Base-by-base conservation (phyloP, 1,139 yeast genomes). In the Zygoascus sp. region DNA sequence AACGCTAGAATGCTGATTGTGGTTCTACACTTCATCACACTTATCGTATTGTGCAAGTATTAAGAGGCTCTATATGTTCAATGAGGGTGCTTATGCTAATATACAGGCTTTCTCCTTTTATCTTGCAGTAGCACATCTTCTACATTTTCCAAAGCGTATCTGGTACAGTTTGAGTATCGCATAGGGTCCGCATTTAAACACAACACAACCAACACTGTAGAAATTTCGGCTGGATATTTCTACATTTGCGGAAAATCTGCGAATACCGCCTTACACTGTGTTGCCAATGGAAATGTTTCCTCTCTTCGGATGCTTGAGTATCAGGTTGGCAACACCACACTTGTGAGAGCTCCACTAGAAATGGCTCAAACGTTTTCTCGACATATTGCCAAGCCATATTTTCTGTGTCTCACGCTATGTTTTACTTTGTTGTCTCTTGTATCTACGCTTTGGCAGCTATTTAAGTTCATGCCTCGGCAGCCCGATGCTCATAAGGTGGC, bases 351-450 rank as follows among this genome's bases (percentile, higher is more conserved):
- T 52, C 61, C 79, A 32, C 58, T 77, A 9, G 51, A 63, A 0
- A 52, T 80, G 15, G 79, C 77, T 1, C 48, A 58, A 5, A 56
- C 63, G 1, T 77, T 79, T 58, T 66, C 73, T 39, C 61, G 64
- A 27, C 62, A 71, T 32, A 69, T 77, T 4, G 69, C 80, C 41
- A 81, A 79, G 57, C 81, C 86, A 5, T 74, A 74, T 51, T 54
- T 81, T 2, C 64, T 83, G 20, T 70, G 79, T 57, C 73, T 77
- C 0, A 66, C 77, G 1, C 62, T 80, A 4, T 65, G 76, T 2
- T 53, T 82, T 16, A 64, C 73, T 1, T 53, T 80, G 8, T 37
- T 72, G 0, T 62, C 74, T 43, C 63, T 81, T 39, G 47, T 75
- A 2, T 48, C 72, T 11, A 40, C 52, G 2, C 16, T 51, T 9